Base-by-base conservation (phyloP, 2,329 filamentous ascomycete genomes). In the Grosmannia clavigera region DNA sequence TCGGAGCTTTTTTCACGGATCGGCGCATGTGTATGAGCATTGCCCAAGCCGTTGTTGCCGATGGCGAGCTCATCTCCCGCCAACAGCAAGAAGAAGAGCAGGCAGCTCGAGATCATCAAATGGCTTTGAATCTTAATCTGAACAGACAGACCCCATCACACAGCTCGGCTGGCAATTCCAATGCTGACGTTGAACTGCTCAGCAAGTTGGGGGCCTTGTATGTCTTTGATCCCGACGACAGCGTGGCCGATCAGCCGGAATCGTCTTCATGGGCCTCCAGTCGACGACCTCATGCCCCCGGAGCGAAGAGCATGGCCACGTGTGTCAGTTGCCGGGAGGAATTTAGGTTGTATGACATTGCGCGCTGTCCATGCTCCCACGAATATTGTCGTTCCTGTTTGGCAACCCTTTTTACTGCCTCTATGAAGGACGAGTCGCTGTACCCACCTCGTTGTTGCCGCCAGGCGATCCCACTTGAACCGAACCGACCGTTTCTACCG, bases 371-470 rank as follows among this genome's bases (percentile, higher is more conserved):
- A 29, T 72, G 81, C 67, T 11, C 67, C 0, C 79, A 85, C 62
- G 65, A 73, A 3, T 85, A 83, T 67, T 85, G 82, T 64, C 66
- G 67, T 0, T 63, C 62, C 1, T 85, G 82, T 64, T 64, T 84
- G 0, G 64, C 65, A 2, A 60, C 62, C 0, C 72, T 83, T 0
- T 79, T 84, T 66, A n/a, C 61, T 1, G 59, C 66, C 0, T 71
- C 78, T 0, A 71, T 79, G 27, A 68, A 61, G 0, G 78, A 83
- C 62, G 78, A 84, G 60, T 71, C 74, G 0, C 65, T 80, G 0
- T 85, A 82, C 60, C 82, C 81, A 0, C 80, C 81, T 0, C 72
- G 73, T 1, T 85, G 81, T 68, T 84, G 81, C 65, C 61, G 65
- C 0, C 64, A 74, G 31, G 60, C 66, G 0, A 77, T 84, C 5